Evolutionary conservation across 2,329 filamentous ascomycete genomes (phyloP).

Genomic region (Pestalotiopsis sp.): DNA sequence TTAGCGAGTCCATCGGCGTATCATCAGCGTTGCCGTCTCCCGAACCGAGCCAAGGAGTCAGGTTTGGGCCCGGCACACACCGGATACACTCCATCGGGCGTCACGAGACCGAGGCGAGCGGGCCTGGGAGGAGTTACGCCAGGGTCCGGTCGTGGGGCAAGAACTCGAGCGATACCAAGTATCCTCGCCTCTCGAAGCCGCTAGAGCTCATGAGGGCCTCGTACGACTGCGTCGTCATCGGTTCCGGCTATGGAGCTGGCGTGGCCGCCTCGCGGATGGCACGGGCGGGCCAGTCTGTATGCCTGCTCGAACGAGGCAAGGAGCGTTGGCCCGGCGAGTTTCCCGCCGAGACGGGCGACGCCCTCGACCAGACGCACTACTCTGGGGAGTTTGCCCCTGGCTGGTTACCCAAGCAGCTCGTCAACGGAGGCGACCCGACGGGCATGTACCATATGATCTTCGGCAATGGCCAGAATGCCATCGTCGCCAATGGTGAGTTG

Average conservation of each 20-base stretch:
- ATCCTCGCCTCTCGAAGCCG: constrained; percentile 58
- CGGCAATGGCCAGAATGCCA: constrained; percentile 65
- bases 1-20: neutral
- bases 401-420: constrained; percentile 41
- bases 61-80: constrained; percentile 20
- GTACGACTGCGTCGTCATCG: constrained; percentile 70
- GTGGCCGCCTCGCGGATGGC: constrained; percentile 69
- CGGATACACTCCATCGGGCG: constrained; percentile 29
- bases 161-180: constrained; percentile 27
- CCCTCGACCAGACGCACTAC: constrained; percentile 55
- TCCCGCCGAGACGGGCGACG: constrained; percentile 50
- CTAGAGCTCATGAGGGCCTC: constrained; percentile 58
- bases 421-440: constrained; percentile 55
- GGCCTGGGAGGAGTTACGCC: constrained; percentile 34
- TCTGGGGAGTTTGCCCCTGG: constrained; percentile 55
- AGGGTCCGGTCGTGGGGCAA: constrained; percentile 32
- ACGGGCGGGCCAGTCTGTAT: constrained; percentile 61
- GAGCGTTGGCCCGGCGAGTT: constrained; percentile 72
- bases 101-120: constrained; percentile 36
- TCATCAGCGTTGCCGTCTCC: constrained; percentile 8
- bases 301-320: constrained; percentile 65
- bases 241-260: constrained; percentile 70
- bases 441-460: constrained; percentile 67
- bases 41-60: constrained; percentile 5
- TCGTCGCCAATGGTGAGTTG: constrained; percentile 59